Base-by-base conservation (phyloP, 2,329 filamentous ascomycete genomes). In the Fusarium nodosum region DNA sequence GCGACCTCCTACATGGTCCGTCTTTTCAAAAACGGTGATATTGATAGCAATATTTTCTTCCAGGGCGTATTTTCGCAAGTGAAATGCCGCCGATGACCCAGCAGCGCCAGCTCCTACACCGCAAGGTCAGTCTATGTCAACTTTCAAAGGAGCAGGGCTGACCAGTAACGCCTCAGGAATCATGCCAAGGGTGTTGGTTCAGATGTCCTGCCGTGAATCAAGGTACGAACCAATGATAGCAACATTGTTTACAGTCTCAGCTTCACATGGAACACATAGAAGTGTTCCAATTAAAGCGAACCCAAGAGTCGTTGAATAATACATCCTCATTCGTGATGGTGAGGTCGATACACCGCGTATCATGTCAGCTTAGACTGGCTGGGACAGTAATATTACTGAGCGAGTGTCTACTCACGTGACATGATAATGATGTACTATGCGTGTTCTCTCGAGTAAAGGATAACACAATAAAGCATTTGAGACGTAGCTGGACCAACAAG, bases 11-110 rank as follows among this genome's bases (percentile, higher is more conserved):
- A 98, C 85, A 71, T 90, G 93, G 33, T 83, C 78, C 18, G 88
- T 89, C 72, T 90, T 91, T 76, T 99, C 96, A 77, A 95, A 97
- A 30, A 99, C 84, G 24, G 94, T 97, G 73, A 98, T 91, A 71
- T 97, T 91, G 61, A 95, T 77, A 3, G 85, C 81, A 20, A 91
- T 79, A 20, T 82, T 82, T n/a, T 85, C 83, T 60, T 87, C 80
- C 6, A 87, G 80, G 24, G 93, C 91, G 78, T 90, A 94, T 74
- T 91, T 88, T 39, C 86, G 85, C 47, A 99, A 84, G 75, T 95
- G 89, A 79, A 96, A 97, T 1, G 96, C 94, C 4, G 94, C 84
- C 3, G 94, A 97, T 7, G 96, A 89, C 31, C 96, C 96, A 31
- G 89, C 95, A 44, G 96, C 91, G 47, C 96, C 96, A 72, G 95